Percentiles rank a stretch among this genome's conserved stretches.
These are phyloP conservation scores for Diaporthe batatas DNA, from an alignment of 2,329 filamentous ascomycete genomes.

Conservation along the genomic window DNA sequence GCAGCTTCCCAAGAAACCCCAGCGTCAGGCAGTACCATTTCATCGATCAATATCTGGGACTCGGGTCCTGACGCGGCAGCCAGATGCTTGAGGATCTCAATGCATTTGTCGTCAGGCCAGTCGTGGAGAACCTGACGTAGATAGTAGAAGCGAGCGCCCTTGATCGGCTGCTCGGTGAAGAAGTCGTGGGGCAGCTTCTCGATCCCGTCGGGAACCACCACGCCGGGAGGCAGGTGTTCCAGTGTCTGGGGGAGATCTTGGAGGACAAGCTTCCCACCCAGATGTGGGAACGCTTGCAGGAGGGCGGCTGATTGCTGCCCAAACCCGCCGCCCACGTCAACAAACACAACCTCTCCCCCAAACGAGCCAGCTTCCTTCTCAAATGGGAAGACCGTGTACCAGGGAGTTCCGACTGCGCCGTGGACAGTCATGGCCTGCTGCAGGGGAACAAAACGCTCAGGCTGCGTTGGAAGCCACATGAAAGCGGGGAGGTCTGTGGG, in stretches of 20 bases:
- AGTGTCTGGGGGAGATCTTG: conserved; percentile 36
- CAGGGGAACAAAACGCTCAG: conserved; percentile 44
- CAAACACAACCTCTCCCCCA: background rate
- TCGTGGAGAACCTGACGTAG: conserved; percentile 56
- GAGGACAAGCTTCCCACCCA: conserved; percentile 17
- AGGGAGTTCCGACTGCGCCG: conserved; percentile 42
- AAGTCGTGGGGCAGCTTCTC: conserved; percentile 46
- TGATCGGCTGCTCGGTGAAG: conserved; percentile 47
- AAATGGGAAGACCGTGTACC: conserved; percentile 46
- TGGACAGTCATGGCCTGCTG: conserved; percentile 48
- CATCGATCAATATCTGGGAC: conserved; percentile 58
- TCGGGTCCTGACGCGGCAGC: conserved; percentile 50
- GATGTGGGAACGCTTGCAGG: background rate
- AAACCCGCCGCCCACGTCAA: conserved; percentile 41
- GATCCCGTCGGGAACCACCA: conserved; percentile 17
- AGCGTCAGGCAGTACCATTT: conserved; percentile 56
- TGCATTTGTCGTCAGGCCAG: conserved; percentile 51
- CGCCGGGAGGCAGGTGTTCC: background rate
- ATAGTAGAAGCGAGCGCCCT: conserved; percentile 54
- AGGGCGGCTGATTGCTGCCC: conserved; percentile 43
- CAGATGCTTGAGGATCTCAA: conserved; percentile 52
- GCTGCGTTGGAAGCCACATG: conserved; percentile 44
- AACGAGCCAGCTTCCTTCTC: conserved; percentile 36
- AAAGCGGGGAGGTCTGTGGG: conserved; percentile 46
- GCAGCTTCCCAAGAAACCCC: conserved; percentile 50